These are phyloP conservation scores for Ziziphus jujuba DNA, from an alignment of 306 rosid genomes.

Conservation along the genomic window DNA sequence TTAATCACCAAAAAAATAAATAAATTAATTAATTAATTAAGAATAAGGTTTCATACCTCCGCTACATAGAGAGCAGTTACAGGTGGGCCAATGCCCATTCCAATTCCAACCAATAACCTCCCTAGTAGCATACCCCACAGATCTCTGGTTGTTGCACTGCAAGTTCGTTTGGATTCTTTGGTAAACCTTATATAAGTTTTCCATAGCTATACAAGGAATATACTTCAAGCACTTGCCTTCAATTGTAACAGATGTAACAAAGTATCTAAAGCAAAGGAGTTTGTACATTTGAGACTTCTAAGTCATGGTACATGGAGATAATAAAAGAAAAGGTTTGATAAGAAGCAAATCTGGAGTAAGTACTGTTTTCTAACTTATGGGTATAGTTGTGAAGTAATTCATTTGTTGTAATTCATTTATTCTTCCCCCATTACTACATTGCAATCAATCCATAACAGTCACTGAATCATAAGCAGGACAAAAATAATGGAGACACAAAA, in stretches of 20 bases:
- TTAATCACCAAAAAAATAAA: conserved; percentile 18
- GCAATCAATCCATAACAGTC: too few species aligned
- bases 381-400: conserved; percentile 8
- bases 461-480: too few species aligned
- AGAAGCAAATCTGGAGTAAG: background rate
- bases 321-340: background rate
- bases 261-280: background rate
- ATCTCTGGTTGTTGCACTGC: conserved; percentile 67
- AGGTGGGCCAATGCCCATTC: conserved; percentile 89
- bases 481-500: background rate
- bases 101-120: conserved; percentile 79
- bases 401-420: conserved; percentile 3
- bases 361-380: too few species aligned
- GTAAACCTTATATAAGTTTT: background rate
- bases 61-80: conserved; percentile 84
- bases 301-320: conserved; percentile 1
- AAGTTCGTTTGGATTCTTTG: conserved; percentile 5
- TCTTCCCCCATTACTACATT: background rate
- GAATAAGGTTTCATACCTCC: conserved; percentile 48
- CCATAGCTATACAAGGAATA: conserved; percentile 9
- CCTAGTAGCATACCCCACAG: conserved; percentile 89
- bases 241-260: background rate
- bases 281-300: background rate
- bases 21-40: too few species aligned
- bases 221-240: conserved; percentile 3